Evolutionary conservation across 78 protist genomes (phyloP), one percentile per base, ranked within the genome.

Genomic region (Monosiga brevicollis): DNA sequence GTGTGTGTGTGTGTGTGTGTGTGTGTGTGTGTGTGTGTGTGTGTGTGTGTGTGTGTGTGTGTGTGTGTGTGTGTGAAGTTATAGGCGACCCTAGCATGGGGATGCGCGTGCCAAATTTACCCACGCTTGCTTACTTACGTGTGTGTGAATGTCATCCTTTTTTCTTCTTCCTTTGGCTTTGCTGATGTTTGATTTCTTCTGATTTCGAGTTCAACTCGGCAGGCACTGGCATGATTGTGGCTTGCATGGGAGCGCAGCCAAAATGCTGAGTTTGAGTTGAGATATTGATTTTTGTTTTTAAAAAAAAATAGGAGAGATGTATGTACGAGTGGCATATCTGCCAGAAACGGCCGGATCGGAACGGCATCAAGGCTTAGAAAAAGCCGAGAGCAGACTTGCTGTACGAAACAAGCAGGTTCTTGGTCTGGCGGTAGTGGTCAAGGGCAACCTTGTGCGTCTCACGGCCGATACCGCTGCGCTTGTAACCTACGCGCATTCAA

Each of bases 381-480:
- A n/a, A n/a, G n/a, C n/a, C n/a, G n/a, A n/a, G n/a, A n/a, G n/a
- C n/a, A n/a, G n/a, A n/a, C n/a, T n/a, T n/a, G n/a, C n/a, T n/a
- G n/a, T n/a, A n/a, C n/a, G n/a, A n/a, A n/a, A n/a, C n/a, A n/a
- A n/a, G n/a, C n/a, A n/a, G n/a, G n/a, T n/a, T 62, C 83, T 80
- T 39, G 73, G 23, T n/a, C 62, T 80, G 74, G 83, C 35, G 24
- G 62, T 76, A 86, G 40, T 62, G 24, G n/a, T 15, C 41, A 41
- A 73, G 77, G 39, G 80, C 85, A 29, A 35, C 34, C 73, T 62
- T 70, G 40, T 84, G 83, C 6, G 39, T 72, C 41, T 90, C 93
- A 10, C 90, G 73, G 75, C 93, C 93, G 72, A 86, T 42, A 26
- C 93, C 93, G 39, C 81, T 49, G 79, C 76, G 54, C 85, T 84